A percentile compares a stretch with the other conserved stretches of the same genome.
Evolutionary conservation across 768 basidiomycete genomes (phyloP).

Genomic region (Trametes maxima): DNA sequence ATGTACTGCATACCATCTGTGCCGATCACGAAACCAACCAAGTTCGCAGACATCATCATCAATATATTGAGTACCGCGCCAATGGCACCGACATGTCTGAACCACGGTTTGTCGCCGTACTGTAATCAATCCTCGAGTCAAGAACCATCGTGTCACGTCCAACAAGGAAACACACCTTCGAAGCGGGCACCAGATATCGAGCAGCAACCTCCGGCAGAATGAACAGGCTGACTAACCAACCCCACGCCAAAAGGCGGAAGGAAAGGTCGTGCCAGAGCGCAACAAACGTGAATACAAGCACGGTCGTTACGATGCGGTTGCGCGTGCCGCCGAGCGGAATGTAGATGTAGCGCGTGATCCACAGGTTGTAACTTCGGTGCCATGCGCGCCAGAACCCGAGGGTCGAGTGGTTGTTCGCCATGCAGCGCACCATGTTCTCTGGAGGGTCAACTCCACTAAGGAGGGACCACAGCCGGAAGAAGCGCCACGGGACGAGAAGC

Average conservation of each 20-base stretch:
- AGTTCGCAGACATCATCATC: conserved; percentile 90
- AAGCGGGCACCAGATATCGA: conserved; percentile 56
- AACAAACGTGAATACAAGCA: conserved; percentile 92
- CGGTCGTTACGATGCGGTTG: conserved; percentile 59
- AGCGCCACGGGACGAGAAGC: conserved; percentile 94
- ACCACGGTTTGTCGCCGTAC: conserved; percentile 77
- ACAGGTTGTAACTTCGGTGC: conserved; percentile 96
- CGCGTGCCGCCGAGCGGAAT: conserved; percentile 83
- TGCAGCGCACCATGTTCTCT: conserved; percentile 99
- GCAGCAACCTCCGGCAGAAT: conserved; percentile 83
- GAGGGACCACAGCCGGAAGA: conserved; percentile 94
- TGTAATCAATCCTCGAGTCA: conserved; percentile 32
- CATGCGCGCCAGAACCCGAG: conserved; percentile 95
- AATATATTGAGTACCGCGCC: conserved; percentile 85
- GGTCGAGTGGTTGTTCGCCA: conserved; percentile 95
- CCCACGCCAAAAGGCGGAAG: conserved; percentile 88
- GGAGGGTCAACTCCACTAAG: conserved; percentile 89
- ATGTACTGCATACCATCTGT: conserved; percentile 77
- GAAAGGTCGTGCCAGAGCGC: conserved; percentile 97
- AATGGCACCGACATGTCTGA: conserved; percentile 79
- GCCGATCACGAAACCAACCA: conserved; percentile 94
- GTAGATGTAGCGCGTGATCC: conserved; percentile 94
- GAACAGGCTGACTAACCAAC: conserved; percentile 92
- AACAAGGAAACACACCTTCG: conserved; percentile 49
- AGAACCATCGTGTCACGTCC: background rate